Base-by-base conservation (phyloP, 2,329 filamentous ascomycete genomes). In the Botrytis fragariae region DNA sequence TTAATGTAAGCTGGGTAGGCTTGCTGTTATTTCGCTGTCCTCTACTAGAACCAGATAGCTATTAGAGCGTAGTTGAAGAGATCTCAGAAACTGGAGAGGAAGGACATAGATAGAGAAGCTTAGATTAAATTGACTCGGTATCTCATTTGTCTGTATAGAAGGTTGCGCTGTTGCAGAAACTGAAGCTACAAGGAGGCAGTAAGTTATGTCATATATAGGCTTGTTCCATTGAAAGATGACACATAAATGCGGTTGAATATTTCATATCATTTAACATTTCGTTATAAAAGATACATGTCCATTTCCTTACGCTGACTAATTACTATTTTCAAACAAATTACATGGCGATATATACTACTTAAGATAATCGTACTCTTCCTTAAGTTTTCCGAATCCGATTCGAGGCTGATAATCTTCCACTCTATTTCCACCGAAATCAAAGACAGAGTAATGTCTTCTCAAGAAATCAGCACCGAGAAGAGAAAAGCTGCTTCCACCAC, bases 281-380 rank as follows among this genome's bases (percentile, higher is more conserved):
- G 4, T 3, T 16, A 10, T 12, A 8, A 61, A 39, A 22, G 20
- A 25, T 61, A 61, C 1, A 61, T 61, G 22, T 4, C 37, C 2
- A 8, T 8, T 32, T 61, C 0, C 29, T n/a, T 5, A 25, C 10
- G 7, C 20, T 8, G 16, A 25, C 12, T n/a, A 14, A 2, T 9
- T 18, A 25, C 35, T 37, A 39, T 18, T n/a, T n/a, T n/a, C 48
- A n/a, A 1, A n/a, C 48, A n/a, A 51, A 51, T 51, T 29, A 37
- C n/a, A 48, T 6, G 25, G 32, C 25, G 9, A 39, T 4, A 4
- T 20, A 42, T 42, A 68, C n/a, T 62, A 39, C 0, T 62, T 9
- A 9, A 42, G 4, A 65, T 65, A 65, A 71, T 71, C 69, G 42
- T 54, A 71, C 25, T 65, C 29, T 18, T 48, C 5, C 70, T 72